Evolutionary conservation across 2,329 filamentous ascomycete species (phyloP).

Genomic region (Hymenoscyphus infarciens): DNA sequence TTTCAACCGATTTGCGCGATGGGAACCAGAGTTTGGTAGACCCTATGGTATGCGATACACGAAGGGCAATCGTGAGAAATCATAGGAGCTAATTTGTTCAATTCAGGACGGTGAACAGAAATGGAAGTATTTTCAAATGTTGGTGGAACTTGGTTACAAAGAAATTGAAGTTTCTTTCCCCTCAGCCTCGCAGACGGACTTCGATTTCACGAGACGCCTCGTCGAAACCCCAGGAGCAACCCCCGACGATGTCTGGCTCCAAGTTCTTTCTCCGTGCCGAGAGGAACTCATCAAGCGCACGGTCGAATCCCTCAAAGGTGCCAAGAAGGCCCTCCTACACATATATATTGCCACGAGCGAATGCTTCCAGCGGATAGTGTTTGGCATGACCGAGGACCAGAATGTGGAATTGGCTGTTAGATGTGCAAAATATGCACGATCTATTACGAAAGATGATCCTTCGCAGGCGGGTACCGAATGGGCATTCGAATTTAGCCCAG

Average conservation of each 20-base stretch:
- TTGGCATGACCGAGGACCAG: constrained; percentile 80
- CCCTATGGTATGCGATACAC: constrained; percentile 69
- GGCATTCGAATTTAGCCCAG: constrained; percentile 80
- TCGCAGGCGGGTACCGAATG: constrained; percentile 57
- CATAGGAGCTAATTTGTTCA: constrained; percentile 10
- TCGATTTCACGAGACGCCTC: constrained; percentile 85
- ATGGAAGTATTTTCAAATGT: constrained; percentile 92
- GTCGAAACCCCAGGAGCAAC: constrained; percentile 79
- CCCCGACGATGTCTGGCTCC: constrained; percentile 86
- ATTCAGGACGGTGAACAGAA: constrained; percentile 86
- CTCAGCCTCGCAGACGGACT: constrained; percentile 91
- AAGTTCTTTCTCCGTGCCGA: constrained; percentile 88
- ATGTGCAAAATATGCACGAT: constrained; percentile 82
- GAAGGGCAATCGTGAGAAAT: background rate
- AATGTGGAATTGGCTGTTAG: constrained; percentile 76
- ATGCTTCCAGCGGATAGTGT: constrained; percentile 90
- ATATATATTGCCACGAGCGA: constrained; percentile 95
- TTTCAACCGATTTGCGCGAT: constrained; percentile 84
- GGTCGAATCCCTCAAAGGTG: constrained; percentile 81
- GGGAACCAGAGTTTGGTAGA: constrained; percentile 92
- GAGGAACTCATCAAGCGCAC: constrained; percentile 87
- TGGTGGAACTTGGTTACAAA: constrained; percentile 89
- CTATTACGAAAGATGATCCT: constrained; percentile 79
- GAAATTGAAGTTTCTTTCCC: constrained; percentile 97
- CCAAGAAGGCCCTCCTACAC: constrained; percentile 92